Conservation (phyloP, 1,284 basidiomycete species). For the Leccinum huronense region DNA sequence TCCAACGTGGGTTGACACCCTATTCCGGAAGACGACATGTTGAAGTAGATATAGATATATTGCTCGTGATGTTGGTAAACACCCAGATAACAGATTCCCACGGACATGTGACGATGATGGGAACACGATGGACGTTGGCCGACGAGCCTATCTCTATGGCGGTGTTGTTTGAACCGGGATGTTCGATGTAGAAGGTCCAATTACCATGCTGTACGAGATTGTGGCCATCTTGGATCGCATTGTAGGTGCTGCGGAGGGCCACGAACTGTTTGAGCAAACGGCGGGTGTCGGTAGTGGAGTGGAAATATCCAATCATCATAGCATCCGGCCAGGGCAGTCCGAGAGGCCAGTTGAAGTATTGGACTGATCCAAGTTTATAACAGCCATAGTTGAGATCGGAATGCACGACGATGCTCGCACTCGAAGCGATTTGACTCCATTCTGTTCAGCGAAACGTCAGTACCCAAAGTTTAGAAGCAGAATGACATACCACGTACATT, state of each 20-base stretch:
- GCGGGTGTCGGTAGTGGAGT: conserved; percentile 76
- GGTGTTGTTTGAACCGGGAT: conserved; percentile 82
- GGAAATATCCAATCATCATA: conserved; percentile 90
- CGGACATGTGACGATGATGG: no score
- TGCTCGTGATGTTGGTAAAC: conserved; percentile 62
- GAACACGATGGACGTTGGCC: conserved; percentile 44
- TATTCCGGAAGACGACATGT: conserved; percentile 66
- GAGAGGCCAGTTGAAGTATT: conserved; percentile 88
- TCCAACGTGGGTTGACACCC: conserved; percentile 56
- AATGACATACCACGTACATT: conserved; percentile 55
- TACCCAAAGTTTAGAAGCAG: neutral
- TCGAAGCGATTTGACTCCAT: conserved; percentile 67
- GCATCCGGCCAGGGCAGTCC: conserved; percentile 76
- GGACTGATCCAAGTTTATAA: conserved; percentile 82
- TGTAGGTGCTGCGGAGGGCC: conserved; percentile 66
- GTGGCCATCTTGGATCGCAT: conserved; percentile 80
- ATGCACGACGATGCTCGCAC: conserved; percentile 69
- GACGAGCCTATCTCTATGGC: conserved; percentile 80
- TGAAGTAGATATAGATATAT: conserved; percentile 49
- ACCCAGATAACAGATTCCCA: no score
- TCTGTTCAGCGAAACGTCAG: conserved; percentile 44
- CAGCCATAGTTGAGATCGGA: conserved; percentile 83
- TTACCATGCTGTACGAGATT: conserved; percentile 76
- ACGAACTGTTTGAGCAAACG: conserved; percentile 74
- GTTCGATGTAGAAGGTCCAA: conserved; percentile 74